These are phyloP conservation scores for Rasamsonia emersonii DNA, from an alignment of 2,329 filamentous ascomycete genomes.

Conservation along the genomic window DNA sequence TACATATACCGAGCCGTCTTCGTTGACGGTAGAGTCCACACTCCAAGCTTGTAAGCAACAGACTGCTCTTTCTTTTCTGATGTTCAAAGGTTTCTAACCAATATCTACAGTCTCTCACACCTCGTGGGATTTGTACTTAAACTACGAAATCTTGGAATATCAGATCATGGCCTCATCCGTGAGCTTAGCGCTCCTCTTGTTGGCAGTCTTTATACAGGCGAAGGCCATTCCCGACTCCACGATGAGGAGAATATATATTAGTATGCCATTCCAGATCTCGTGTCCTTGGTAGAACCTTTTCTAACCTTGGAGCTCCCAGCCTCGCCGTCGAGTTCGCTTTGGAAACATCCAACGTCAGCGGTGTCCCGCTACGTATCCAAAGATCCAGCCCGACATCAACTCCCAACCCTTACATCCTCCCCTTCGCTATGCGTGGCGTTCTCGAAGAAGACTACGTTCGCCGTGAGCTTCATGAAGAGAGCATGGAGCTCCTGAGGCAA, in stretches of 20 bases:
- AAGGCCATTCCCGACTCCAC: conserved; percentile 89
- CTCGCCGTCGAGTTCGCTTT: conserved; percentile 65
- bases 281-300: neutral
- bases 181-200: conserved; percentile 84
- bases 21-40: conserved; percentile 84
- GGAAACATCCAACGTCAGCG: conserved; percentile 54
- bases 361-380: conserved; percentile 43
- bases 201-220: conserved; percentile 81
- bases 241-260: conserved; percentile 82
- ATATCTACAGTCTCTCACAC: conserved; percentile 57
- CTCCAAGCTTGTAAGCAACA: conserved; percentile 66
- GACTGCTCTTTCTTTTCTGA: neutral
- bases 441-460: conserved; percentile 88
- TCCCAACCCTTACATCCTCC: conserved; percentile 80
- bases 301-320: conserved; percentile 22
- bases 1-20: conserved; percentile 96
- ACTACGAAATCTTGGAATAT: conserved; percentile 82
- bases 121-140: conserved; percentile 90
- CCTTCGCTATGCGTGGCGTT: conserved; percentile 91
- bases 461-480: conserved; percentile 68
- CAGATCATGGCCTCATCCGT: conserved; percentile 85
- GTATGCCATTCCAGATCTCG: conserved; percentile 31
- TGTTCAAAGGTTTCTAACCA: conserved; percentile 8
- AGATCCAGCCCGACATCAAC: conserved; percentile 34
- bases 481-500: conserved; percentile 66